Evolutionary conservation across 106 monocot species (phyloP), one percentile per base, ranked within the genome.

Genomic region (Chionographis japonica): DNA sequence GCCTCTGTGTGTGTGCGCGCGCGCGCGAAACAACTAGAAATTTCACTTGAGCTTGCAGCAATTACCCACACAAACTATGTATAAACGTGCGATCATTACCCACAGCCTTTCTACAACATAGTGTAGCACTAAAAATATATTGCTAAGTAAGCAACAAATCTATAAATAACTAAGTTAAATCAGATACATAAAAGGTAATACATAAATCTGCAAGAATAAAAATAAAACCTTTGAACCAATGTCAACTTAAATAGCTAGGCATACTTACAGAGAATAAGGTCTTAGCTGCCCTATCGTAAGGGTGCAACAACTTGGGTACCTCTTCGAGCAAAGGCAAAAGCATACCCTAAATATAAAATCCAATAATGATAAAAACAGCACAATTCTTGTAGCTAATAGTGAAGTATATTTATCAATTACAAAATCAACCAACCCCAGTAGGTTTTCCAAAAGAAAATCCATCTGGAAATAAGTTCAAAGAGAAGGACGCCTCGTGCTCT

Each of bases 381-480:
- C 7, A 65, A 61, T 18, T 35, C 13, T 36, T 10, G 40, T 50
- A 37, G 37, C 11, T 51, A 60, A 18, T 39, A 50, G 27, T 64
- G 42, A 68, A 50, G 1, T 16, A 18, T 54, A 39, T 15, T 43
- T 27, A 64, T 18, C 2, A 68, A 37, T 20, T 58, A 54, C n/a
- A 58, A 15, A 12, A 66, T 2, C 11, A 65, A 75, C 79, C 38
- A 40, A 88, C 87, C 88, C 84, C 75, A 56, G 58, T 80, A 41
- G 80, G 80, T 60, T 77, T 78, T 51, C 75, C 83, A 71, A 88
- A 71, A 70, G 40, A 84, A 66, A 75, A 88, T 57, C 88, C 88
- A 78, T 77, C 66, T 46, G 83, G 83, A 75, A 77, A 73, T 68
- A 88, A 77, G 58, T 80, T 84, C 42, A 88, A 37, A n/a, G 80